Percentiles rank a stretch among this genome's conserved stretches.
Conservation (phyloP, 1,139 yeast genomes). For the Candida anutae region DNA sequence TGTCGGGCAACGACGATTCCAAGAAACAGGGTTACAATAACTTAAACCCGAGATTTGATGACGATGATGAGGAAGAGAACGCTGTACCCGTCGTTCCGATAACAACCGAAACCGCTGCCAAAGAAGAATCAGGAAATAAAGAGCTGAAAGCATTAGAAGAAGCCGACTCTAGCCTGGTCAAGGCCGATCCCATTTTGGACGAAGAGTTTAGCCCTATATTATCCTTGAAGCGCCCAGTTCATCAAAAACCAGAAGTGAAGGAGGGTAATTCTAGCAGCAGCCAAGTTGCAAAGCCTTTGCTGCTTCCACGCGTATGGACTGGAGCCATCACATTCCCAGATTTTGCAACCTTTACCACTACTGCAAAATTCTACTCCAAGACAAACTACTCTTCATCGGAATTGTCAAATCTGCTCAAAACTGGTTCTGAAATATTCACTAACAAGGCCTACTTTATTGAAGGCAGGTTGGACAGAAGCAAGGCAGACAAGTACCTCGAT, state of each 20-base stretch:
- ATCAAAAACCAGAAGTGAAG: not conserved
- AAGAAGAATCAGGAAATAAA: conserved; percentile 1
- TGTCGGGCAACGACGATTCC: conserved; percentile 1
- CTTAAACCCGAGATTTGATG: conserved; percentile 11
- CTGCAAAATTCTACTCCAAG: conserved; percentile 32
- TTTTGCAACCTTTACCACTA: conserved; percentile 41
- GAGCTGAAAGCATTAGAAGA: conserved; percentile 6
- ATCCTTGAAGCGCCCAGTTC: not conserved
- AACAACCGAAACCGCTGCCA: conserved; percentile 2
- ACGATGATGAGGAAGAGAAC: conserved; percentile 14
- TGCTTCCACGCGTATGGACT: conserved; percentile 35
- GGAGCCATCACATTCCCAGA: conserved; percentile 53
- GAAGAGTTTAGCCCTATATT: conserved; percentile 1
- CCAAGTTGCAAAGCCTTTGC: not conserved
- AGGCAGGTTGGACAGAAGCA: conserved; percentile 50
- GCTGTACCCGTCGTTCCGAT: conserved; percentile 6
- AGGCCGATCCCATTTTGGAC: not conserved
- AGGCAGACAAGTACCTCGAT: conserved; percentile 51
- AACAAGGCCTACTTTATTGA: conserved; percentile 40
- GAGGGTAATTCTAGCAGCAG: not conserved
- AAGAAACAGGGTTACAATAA: conserved; percentile 7
- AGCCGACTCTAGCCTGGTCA: not conserved
- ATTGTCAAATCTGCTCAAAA: not conserved
- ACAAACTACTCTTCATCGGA: not conserved
- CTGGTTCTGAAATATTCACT: conserved; percentile 16